A percentile compares a stretch with the other conserved stretches of the same genome.
phyloP scores from a whole-genome alignment of 2,329 filamentous ascomycete genomes.

The Pseudocercospora eumusae region DNA sequence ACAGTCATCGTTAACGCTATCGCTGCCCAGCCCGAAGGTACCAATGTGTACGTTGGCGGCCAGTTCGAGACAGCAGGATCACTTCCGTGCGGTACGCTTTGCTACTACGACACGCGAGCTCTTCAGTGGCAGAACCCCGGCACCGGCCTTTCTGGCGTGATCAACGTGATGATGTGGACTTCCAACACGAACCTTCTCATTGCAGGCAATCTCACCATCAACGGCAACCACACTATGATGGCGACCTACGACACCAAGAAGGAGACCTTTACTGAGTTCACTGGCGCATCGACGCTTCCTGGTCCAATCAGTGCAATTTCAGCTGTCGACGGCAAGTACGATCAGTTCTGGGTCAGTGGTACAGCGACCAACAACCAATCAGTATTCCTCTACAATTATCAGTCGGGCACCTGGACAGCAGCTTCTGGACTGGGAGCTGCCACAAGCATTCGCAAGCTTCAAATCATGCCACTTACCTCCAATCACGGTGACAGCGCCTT shows the following conservation, averaged over 20 bases:
- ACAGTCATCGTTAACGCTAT: constrained; percentile 76
- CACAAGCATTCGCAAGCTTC: constrained; percentile 74
- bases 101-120: constrained; percentile 69
- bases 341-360: constrained; percentile 81
- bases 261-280: constrained; percentile 65
- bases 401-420: constrained; percentile 68
- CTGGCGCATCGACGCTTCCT: constrained; percentile 66
- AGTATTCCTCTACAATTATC: constrained; percentile 76
- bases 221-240: constrained; percentile 66
- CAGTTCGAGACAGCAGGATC: constrained; percentile 80
- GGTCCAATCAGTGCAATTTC: constrained; percentile 78
- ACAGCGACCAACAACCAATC: constrained; percentile 60
- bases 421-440: constrained; percentile 65
- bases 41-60: constrained; percentile 82
- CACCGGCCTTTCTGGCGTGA: constrained; percentile 67
- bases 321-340: constrained; percentile 69
- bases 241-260: constrained; percentile 70
- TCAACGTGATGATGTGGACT: constrained; percentile 74
- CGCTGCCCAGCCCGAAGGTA: constrained; percentile 66
- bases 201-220: constrained; percentile 72
- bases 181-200: constrained; percentile 71
- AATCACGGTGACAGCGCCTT: constrained; percentile 66
- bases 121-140: constrained; percentile 81
- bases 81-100: constrained; percentile 78
- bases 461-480: constrained; percentile 72